Evolutionary conservation across 2,329 filamentous ascomycete genomes (phyloP), one percentile per base, ranked within the genome.

Genomic region (Fusarium oligoseptatum): DNA sequence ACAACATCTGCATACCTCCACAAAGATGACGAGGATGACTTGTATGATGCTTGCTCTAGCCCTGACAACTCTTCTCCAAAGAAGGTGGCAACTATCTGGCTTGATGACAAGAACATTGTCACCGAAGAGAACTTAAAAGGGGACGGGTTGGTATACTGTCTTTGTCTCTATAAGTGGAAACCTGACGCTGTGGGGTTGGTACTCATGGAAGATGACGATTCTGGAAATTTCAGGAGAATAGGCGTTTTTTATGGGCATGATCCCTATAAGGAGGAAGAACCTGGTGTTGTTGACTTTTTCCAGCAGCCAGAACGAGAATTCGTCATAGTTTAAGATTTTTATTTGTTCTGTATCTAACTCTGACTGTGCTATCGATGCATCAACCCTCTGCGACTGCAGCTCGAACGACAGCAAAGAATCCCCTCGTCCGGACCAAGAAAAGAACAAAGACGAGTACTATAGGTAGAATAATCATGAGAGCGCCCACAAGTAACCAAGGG

Each of bases 361-460:
- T 27, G 27, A 50, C 2, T 11, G 24, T 50, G 45, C 6, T 27
- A 3, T n/a, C 4, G 3, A n/a, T 29, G 3, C 5, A 52, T 52
- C 6, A 57, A 2, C 36, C 56, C 3, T 45, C 27, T 15, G 45
- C 37, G 10, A 56, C 56, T 10, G 43, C 37, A 10, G 36, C 61
- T 4, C 69, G 27, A 32, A 76, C 17, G 5, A 76, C 39, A 3
- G 62, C 22, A 48, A 76, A 76, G 29, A 76, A 76, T 2, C 74
- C 74, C 7, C 75, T 71, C 2, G 37, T 71, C 2, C 57, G 66
- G 5, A 77, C 43, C 32, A 77, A 64, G 20, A 74, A 64, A 0
- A 67, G 56, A 1, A 24, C 14, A 41, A 70, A 69, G 1, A 76
- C 67, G 4, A 70, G 22, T 0, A 17, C 29, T 4, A 76, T 68